Evolutionary conservation across 257 asterid species (phyloP).

Genomic region (Linaria vulgaris): DNA sequence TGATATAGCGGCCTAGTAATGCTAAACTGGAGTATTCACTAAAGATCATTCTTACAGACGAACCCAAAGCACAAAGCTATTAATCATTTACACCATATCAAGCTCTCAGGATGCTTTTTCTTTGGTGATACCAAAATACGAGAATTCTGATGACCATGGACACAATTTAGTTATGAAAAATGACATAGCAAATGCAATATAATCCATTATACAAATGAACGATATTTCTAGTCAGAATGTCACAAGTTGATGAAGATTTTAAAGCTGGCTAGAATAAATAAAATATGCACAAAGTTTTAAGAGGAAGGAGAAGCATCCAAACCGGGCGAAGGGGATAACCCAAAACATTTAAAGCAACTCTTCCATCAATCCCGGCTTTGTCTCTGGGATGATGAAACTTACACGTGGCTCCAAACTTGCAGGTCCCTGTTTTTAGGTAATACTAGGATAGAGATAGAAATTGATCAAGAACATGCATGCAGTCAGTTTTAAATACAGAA

Average conservation of each 20-base stretch:
- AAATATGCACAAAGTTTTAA: neutral
- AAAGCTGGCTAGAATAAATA: neutral
- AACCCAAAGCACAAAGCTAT: slow-evolving; percentile 12
- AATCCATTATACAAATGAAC: slow-evolving; percentile 3
- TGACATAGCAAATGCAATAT: slow-evolving; percentile 3
- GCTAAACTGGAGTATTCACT: slow-evolving; percentile 9
- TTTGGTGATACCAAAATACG: neutral
- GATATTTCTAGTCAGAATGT: slow-evolving; percentile 2
- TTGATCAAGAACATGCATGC: slow-evolving; percentile 8
- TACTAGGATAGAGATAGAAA: slow-evolving; percentile 44
- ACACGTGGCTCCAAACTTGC: slow-evolving; percentile 93
- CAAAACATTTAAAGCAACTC: slow-evolving; percentile 77
- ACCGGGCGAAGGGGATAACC: slow-evolving; percentile 98
- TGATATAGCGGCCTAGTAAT: slow-evolving; percentile 13
- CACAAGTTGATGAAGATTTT: neutral
- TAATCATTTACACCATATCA: slow-evolving; percentile 10
- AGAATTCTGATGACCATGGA: slow-evolving; percentile 16
- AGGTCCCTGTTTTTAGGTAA: slow-evolving; percentile 88
- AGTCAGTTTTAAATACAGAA: neutral
- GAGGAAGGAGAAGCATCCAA: slow-evolving; percentile 23
- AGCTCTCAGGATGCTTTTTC: slow-evolving; percentile 8
- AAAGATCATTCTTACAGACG: slow-evolving; percentile 9
- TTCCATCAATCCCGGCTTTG: slow-evolving; percentile 84
- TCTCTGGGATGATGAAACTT: slow-evolving; percentile 92
- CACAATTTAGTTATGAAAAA: slow-evolving; percentile 20